Conservation (phyloP, 2,329 filamentous ascomycete species). For the Aspergillus sp. region DNA sequence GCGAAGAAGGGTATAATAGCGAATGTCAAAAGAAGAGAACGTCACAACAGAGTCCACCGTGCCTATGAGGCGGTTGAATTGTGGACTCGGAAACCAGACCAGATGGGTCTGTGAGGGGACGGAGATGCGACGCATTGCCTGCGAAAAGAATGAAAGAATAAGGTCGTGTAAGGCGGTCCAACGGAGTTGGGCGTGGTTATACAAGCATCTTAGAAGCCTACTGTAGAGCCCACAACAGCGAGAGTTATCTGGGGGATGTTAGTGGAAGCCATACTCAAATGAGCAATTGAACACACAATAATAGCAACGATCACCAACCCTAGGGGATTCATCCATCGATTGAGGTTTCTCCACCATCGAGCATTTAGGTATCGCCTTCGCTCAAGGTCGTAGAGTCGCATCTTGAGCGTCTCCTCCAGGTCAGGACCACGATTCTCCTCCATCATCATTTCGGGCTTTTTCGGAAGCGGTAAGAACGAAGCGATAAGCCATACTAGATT, state of each 20-base stretch:
- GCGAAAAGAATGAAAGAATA: not conserved
- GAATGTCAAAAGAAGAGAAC: not conserved
- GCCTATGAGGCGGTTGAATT: constrained; percentile 10
- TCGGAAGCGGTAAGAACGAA: constrained; percentile 70
- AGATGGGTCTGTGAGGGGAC: constrained; percentile 5
- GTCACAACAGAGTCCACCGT: constrained; percentile 1
- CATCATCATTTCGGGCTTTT: constrained; percentile 50
- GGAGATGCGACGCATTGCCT: constrained; percentile 10
- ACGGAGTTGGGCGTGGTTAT: not conserved
- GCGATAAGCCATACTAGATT: constrained; percentile 74
- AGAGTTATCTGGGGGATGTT: constrained; percentile 27
- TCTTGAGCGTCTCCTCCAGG: constrained; percentile 46
- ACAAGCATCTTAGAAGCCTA: constrained; percentile 27
- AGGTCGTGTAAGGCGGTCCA: not conserved
- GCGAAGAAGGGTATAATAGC: constrained; percentile 1
- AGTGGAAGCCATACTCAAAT: not conserved
- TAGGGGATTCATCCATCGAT: constrained; percentile 60
- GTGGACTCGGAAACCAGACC: constrained; percentile 8
- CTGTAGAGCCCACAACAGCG: constrained; percentile 33
- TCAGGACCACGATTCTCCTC: constrained; percentile 50
- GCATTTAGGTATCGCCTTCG: constrained; percentile 58
- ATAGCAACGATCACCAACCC: constrained; percentile 56
- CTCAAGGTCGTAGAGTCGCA: constrained; percentile 46
- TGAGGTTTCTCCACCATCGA: constrained; percentile 64
- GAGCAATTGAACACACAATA: constrained; percentile 47